A percentile compares a stretch with the other conserved stretches of the same genome.
Conservation (phyloP, 2,329 filamentous ascomycete species). For the Diaporthe citrichinensis region DNA sequence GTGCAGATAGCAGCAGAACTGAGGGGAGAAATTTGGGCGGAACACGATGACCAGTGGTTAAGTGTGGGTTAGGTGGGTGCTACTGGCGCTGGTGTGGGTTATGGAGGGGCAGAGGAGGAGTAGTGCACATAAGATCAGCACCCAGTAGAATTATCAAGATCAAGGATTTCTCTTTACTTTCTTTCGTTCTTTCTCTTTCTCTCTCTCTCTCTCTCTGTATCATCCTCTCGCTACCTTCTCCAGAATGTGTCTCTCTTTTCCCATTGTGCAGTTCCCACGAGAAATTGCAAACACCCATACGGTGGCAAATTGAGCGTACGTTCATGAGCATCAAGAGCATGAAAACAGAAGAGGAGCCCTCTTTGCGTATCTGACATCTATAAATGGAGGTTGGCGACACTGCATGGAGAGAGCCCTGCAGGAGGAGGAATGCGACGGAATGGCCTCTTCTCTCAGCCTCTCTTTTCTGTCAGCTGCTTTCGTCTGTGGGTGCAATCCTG, state of each 20-base stretch:
- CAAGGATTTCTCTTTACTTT: neutral
- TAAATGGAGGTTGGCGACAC: neutral
- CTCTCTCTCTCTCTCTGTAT: neutral
- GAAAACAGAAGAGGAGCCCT: neutral
- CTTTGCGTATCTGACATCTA: neutral
- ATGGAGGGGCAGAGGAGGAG: conserved; percentile 12
- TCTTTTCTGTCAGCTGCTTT: conserved; percentile 9
- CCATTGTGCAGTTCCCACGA: neutral
- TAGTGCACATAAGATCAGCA: conserved; percentile 12
- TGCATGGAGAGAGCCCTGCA: neutral
- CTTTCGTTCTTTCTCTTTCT: neutral
- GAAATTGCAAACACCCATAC: neutral
- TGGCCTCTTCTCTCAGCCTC: neutral
- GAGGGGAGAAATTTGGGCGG: conserved; percentile 1
- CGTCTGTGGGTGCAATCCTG: conserved; percentile 6
- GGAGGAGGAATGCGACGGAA: conserved; percentile 2
- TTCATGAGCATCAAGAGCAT: neutral
- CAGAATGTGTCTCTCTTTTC: neutral
- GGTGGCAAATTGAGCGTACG: neutral
- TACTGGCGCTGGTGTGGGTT: neutral
- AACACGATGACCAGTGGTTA: conserved; percentile 9
- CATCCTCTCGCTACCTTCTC: too few relatives aligned
- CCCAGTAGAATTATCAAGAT: neutral
- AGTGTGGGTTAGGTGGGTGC: neutral
- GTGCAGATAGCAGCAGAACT: conserved; percentile 3